phyloP scores from a whole-genome alignment of 2,329 filamentous ascomycete species.

The Hypoxylon sp. region DNA sequence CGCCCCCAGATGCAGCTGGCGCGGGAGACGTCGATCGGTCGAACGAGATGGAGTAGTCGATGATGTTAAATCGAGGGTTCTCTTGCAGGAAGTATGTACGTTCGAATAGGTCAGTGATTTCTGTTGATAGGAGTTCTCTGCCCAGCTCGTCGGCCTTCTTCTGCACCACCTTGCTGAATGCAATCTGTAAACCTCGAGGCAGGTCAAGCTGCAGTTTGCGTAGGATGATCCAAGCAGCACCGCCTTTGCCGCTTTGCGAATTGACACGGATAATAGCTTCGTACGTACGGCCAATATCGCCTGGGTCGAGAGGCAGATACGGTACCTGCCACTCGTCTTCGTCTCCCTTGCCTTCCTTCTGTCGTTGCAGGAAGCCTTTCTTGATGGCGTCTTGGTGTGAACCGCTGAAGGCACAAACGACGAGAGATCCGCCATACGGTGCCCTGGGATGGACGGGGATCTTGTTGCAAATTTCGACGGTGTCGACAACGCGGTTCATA shows the following conservation, averaged over 20 bases:
- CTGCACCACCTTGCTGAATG: constrained; percentile 91
- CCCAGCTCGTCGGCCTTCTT: constrained; percentile 81
- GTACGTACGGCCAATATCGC: constrained; percentile 96
- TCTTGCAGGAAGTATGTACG: constrained; percentile 85
- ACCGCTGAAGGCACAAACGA: constrained; percentile 92
- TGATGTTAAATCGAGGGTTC: constrained; percentile 85
- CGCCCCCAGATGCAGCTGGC: constrained; percentile 75
- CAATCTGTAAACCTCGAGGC: constrained; percentile 90
- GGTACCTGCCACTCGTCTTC: constrained; percentile 86
- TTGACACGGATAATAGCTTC: constrained; percentile 98
- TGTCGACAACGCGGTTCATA: constrained; percentile 84
- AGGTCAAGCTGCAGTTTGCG: constrained; percentile 91
- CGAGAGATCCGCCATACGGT: constrained; percentile 90
- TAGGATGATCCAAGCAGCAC: constrained; percentile 93
- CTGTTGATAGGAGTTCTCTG: constrained; percentile 83
- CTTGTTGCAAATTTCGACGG: constrained; percentile 93
- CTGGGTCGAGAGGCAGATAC: constrained; percentile 91
- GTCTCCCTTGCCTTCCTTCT: constrained; percentile 67
- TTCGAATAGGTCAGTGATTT: constrained; percentile 92
- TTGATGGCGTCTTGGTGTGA: constrained; percentile 97
- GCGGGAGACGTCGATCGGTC: constrained; percentile 83
- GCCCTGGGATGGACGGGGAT: constrained; percentile 91
- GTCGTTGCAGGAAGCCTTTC: constrained; percentile 83
- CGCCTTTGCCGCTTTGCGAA: constrained; percentile 94
- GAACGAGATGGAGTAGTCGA: constrained; percentile 91